Conservation (phyloP, 768 basidiomycete genomes). For the Dacryopinax spathularia region DNA sequence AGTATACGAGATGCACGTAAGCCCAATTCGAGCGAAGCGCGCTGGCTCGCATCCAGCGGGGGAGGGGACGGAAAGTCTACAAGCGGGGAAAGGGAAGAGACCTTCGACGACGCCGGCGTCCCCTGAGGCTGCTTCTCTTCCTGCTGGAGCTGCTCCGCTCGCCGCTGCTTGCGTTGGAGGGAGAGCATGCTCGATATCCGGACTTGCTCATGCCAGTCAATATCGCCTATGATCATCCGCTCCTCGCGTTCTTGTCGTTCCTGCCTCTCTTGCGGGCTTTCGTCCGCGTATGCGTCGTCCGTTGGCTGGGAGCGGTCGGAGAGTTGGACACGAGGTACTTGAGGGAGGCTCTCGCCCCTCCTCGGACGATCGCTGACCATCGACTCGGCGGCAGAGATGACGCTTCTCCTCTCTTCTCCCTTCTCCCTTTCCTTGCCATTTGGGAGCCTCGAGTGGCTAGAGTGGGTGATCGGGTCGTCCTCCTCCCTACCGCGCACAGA, state of each 20-base stretch:
- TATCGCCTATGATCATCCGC: background rate
- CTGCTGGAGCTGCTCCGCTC: no score
- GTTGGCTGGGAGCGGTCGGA: background rate
- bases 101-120: background rate
- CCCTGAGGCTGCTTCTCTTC: background rate
- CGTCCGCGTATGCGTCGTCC: background rate
- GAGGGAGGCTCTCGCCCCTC: no score
- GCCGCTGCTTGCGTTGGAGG: background rate
- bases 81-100: slow-evolving; percentile 1
- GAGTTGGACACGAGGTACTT: no score
- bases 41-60: background rate
- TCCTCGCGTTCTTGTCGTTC: background rate
- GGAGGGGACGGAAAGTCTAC: background rate
- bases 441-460: no score
- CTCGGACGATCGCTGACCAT: no score
- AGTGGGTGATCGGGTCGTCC: background rate
- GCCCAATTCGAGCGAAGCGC: background rate
- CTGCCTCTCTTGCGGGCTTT: background rate
- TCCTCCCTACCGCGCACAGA: background rate
- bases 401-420: background rate
- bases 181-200: background rate
- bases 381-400: background rate
- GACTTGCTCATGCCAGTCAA: slow-evolving; percentile 2
- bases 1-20: background rate
- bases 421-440: no score